These are phyloP conservation scores for Solanum hybrid DNA, from an alignment of 305 asterid genomes.

Conservation along the genomic window DNA sequence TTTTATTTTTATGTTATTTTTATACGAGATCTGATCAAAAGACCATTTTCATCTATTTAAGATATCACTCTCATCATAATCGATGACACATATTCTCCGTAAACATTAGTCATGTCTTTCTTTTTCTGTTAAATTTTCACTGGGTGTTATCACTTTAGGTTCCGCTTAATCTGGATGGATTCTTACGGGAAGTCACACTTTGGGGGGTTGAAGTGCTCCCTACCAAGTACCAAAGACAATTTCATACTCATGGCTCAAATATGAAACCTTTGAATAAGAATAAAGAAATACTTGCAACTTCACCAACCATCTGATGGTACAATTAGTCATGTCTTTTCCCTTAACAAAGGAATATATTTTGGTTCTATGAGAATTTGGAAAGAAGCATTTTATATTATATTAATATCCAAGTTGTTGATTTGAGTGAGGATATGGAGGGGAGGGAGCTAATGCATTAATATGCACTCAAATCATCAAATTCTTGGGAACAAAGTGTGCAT, in stretches of 20 bases:
- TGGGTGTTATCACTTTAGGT: background rate
- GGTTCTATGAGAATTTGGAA: background rate
- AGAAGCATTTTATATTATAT: background rate
- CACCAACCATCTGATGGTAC: background rate
- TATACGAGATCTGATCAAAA: background rate
- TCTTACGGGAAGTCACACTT: background rate
- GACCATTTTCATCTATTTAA: background rate
- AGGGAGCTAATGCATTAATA: background rate
- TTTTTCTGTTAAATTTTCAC: background rate
- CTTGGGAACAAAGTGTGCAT: background rate
- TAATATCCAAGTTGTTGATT: background rate
- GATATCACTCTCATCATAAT: background rate
- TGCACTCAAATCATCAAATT: background rate
- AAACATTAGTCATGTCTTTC: background rate
- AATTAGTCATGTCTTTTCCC: background rate
- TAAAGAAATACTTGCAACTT: background rate
- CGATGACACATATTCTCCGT: background rate
- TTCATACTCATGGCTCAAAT: background rate
- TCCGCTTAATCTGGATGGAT: background rate
- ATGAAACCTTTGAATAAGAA: accelerated
- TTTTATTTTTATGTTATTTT: background rate
- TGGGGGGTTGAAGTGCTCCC: background rate
- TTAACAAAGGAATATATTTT: background rate
- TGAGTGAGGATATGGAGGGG: background rate
- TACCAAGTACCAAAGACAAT: background rate